phyloP scores from a whole-genome alignment of 75 land plant species.

The Pinus taeda region DNA sequence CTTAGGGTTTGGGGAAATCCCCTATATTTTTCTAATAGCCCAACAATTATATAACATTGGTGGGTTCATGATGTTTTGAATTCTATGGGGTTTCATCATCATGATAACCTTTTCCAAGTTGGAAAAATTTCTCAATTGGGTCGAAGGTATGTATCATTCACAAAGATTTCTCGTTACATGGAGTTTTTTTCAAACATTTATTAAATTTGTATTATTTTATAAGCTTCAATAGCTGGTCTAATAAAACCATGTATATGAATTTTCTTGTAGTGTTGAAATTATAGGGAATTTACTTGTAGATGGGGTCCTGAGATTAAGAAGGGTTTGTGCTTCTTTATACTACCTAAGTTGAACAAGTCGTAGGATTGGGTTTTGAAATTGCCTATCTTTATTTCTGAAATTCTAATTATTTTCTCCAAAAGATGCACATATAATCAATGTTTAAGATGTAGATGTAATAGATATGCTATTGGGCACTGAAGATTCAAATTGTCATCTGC shows the following conservation, averaged over 20 bases:
- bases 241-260: neutral
- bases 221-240: neutral
- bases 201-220: neutral
- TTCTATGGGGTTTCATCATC: neutral
- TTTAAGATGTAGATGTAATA: too few relatives aligned
- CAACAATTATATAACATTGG: neutral
- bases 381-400: too few relatives aligned
- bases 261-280: neutral
- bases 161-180: too few relatives aligned
- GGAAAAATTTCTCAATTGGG: conserved; percentile 88
- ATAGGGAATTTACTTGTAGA: neutral
- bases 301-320: neutral
- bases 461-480: too few relatives aligned
- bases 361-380: too few relatives aligned
- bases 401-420: too few relatives aligned
- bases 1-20: neutral
- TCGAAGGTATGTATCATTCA: conserved; percentile 52
- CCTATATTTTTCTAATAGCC: neutral
- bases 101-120: conserved; percentile 87
- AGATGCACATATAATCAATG: too few relatives aligned
- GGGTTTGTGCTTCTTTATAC: neutral
- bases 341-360: too few relatives aligned
- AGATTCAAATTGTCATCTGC: too few relatives aligned
- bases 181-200: neutral
- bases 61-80: neutral